phyloP scores from a whole-genome alignment of 75 land plant genomes.

The Selaginella moellendorffii region DNA sequence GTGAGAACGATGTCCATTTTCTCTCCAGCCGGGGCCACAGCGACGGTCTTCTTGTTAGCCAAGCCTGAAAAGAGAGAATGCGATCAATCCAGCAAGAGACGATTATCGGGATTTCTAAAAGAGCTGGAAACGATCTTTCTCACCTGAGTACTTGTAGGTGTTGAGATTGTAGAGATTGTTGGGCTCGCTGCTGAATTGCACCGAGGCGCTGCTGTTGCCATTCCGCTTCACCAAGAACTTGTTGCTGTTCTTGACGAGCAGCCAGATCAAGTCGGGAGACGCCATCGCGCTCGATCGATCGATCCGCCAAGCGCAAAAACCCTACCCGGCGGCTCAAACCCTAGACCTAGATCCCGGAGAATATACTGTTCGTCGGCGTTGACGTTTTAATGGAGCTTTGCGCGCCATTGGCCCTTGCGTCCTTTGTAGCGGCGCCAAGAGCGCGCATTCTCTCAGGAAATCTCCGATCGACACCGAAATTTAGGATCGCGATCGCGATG shows the following conservation, averaged over 20 bases:
- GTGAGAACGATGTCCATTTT: slow-evolving; percentile 51
- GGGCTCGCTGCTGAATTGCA: slow-evolving; percentile 66
- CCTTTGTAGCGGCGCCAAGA: no score
- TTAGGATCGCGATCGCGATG: no score
- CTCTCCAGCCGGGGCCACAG: slow-evolving; percentile 40
- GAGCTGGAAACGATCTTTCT: neutral
- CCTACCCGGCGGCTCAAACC: neutral
- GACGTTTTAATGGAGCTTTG: no score
- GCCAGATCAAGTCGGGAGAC: slow-evolving; percentile 64
- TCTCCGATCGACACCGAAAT: no score
- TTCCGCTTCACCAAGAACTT: slow-evolving; percentile 68
- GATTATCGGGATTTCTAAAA: no score
- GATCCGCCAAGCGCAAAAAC: neutral
- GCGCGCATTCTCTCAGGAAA: no score
- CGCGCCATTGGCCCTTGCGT: no score
- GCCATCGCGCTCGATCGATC: slow-evolving; percentile 10
- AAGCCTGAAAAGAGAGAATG: slow-evolving; percentile 31
- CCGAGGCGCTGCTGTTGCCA: slow-evolving; percentile 47
- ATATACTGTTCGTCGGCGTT: neutral
- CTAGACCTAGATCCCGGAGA: neutral
- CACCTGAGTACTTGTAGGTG: slow-evolving; percentile 71
- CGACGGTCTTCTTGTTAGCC: slow-evolving; percentile 88
- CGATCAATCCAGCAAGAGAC: neutral
- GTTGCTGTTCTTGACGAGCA: slow-evolving; percentile 88
- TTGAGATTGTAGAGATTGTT: slow-evolving; percentile 85